Base-by-base conservation (phyloP, 139 green algal genomes). In the Tetradesmus lagerheimii region DNA sequence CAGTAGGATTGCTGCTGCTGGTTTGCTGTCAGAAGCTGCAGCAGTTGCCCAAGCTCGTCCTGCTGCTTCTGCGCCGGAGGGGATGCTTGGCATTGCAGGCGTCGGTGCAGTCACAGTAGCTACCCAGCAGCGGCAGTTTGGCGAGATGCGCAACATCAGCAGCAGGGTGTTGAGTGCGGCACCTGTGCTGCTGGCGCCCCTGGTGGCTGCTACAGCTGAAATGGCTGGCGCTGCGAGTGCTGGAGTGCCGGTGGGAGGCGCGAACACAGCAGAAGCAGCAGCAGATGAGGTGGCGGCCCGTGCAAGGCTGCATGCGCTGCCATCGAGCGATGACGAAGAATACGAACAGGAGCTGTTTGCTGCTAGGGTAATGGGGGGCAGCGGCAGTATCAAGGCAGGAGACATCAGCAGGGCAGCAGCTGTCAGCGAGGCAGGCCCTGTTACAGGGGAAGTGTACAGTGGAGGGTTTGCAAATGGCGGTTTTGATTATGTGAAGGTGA, bases 371-470 rank as follows among this genome's bases (percentile, higher is more conserved):
- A 9, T 41, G 31, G 31, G 41, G 15, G 31, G 47, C 14, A 64
- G 31, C 80, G 76, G 80, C 80, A 86, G 80, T 45, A 86, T 31
- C 79, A 81, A 41, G 35, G 20, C 34, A 47, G 75, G 77, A 62
- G 41, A 34, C 38, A 62, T 38, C 77, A 16, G 38, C 77, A 25
- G 77, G 31, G 31, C 2, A 25, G 9, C 77, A 83, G 14, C 39
- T 35, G 38, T 25, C 29, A 47, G 15, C 35, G 80, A 23, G 39
- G 80, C 80, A 39, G 41, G 41, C 18, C 77, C 35, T 50, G 77
- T 29, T n/a, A 23, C 43, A 39, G 80, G 16, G 6, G 8, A 20
- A 5, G 14, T 47, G 38, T 37, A 62, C 25, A 15, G 12, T 45
- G 20, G 16, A 29, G n/a, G 39, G 9, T 16, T 18, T 18, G 37